These are phyloP conservation scores for Begonia masoniana DNA, from an alignment of 306 rosid species.

Conservation along the genomic window DNA sequence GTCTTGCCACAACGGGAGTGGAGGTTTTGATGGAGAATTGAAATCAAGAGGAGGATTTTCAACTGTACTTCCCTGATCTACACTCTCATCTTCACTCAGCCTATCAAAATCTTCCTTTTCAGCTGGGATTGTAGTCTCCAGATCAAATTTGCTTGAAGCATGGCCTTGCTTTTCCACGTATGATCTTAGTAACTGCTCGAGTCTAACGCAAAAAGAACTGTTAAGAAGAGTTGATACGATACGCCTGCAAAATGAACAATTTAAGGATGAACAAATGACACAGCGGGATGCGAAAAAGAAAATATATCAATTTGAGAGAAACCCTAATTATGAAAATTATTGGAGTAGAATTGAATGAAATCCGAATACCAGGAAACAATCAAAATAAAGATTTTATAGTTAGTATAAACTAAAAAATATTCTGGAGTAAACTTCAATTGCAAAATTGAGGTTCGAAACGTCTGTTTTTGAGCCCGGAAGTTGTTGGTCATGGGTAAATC, in stretches of 20 bases:
- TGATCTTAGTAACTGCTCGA: conserved; percentile 76
- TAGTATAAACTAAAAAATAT: no score
- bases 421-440: no score
- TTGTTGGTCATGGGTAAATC: no score
- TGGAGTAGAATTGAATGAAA: no score
- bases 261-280: neutral
- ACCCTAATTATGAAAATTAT: no score
- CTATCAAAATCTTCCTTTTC: conserved; percentile 48
- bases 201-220: conserved; percentile 85
- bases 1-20: no score
- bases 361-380: no score
- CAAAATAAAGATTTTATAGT: no score
- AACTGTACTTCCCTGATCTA: conserved; percentile 27
- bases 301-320: no score
- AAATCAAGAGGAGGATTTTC: conserved; percentile 15
- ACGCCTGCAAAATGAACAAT: conserved; percentile 54
- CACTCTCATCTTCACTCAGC: conserved; percentile 30
- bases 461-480: no score
- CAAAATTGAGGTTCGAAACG: no score
- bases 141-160: conserved; percentile 59
- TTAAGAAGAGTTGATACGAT: conserved; percentile 89
- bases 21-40: neutral
- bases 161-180: conserved; percentile 80
- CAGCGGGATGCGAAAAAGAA: no score
- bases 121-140: conserved; percentile 40